Base-by-base conservation (phyloP, 139 green algal genomes). In the Desmodesmus armatus region DNA sequence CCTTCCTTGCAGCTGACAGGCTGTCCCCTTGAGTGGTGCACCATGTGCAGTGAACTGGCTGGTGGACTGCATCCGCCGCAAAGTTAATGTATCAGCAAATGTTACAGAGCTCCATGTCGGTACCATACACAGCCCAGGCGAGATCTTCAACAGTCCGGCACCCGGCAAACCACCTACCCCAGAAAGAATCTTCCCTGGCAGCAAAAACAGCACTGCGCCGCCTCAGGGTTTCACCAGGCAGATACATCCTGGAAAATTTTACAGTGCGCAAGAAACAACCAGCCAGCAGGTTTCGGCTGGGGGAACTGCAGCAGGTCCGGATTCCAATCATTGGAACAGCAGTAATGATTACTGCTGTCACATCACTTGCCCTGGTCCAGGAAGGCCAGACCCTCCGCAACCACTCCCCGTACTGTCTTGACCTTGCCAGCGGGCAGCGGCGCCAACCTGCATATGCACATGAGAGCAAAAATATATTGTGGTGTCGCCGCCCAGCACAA, bases 391-490 rank as follows among this genome's bases (percentile, higher is more conserved):
- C 75, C 76, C 76, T 88, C 66, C 33, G 72, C 72, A 0, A 91
- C 3, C 19, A 72, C 88, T 5, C 65, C 35, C 1, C 71, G 27
- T 3, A 89, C 80, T 15, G 66, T 40, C 84, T 80, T 81, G 19
- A 80, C 58, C 80, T 91, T 91, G 39, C 73, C 53, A 25, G 31
- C 60, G 2, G 88, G 88, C 62, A 89, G 78, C 15, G 88, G 80
- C 0, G 88, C 88, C 27, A 86, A 76, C 29, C 88, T 91, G 84
- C 44, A 65, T 7, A 21, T 44, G 15, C 43, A 29, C 44, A 51
- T 25, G 33, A 51, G 53, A 15, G 63, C 11, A 71, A 39, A 49
- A 15, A 13, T 63, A 5, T 3, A 44, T 62, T 27, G 5, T 63
- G 23, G 60, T 31, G 2, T 37, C 37, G n/a, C 31, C 4, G n/a